Evolutionary conservation across 2,329 filamentous ascomycete genomes (phyloP), one percentile per base, ranked within the genome.

Genomic region (Dactylonectria macrodidyma): DNA sequence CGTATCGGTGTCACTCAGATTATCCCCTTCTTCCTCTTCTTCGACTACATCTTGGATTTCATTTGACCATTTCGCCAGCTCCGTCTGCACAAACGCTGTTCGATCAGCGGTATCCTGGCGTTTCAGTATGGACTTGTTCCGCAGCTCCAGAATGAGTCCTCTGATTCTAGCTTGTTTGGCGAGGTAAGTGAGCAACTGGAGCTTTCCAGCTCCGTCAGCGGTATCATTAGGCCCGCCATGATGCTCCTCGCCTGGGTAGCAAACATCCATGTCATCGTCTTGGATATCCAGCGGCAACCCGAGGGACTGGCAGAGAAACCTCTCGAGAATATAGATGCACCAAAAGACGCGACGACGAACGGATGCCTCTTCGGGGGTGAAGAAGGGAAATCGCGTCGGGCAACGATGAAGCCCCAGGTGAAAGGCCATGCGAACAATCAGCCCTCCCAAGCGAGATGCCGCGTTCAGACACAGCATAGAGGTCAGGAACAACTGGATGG

Each of bases 321-420:
- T 81, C 50, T 90, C 88, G 0, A 89, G 76, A 16, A 81, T 84
- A 56, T 89, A 90, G 0, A 89, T 82, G 1, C 85, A 85, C 87
- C 87, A 90, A 67, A 89, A 89, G 0, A 90, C 77, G 0, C 87
- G 82, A 14, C 85, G 83, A 2, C 88, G 82, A 36, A 87, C 81
- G 2, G 83, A 80, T 2, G 80, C 81, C 48, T 89, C 86, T 10
- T 82, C 76, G 1, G 75, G 63, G 0, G 79, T 83, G 70, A 90
- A 89, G 51, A 85, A 85, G 0, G 83, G 78, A 63, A 84, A 89
- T 0, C 88, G 82, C 5, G 81, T 80, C 1, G 88, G 87, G 61
- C 88, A 90, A 3, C 88, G 84, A 76, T 90, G 88, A n/a, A 90
- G 81, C 0, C 88, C 88, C 2, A 89, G 77, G 54, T 90, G 87